These are phyloP conservation scores for Dalechampia spathulata DNA, from an alignment of 441 rosid genomes.

Conservation along the genomic window DNA sequence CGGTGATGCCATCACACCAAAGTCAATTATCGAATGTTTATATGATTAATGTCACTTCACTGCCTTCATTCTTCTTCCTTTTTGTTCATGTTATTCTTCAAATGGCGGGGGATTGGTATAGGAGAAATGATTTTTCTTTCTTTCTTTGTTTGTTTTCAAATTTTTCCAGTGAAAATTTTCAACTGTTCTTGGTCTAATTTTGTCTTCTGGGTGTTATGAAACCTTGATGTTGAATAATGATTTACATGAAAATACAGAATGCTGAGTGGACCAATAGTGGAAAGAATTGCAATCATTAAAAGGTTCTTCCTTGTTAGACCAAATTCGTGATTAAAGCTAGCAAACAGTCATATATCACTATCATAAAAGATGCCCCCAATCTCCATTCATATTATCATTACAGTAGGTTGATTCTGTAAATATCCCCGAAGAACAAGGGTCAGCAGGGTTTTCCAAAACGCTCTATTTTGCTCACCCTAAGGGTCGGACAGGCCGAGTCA, in stretches of 20 bases:
- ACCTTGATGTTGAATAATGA: neutral
- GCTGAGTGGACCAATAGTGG: constrained; percentile 4
- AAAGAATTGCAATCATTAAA: constrained; percentile 11
- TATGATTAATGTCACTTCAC: constrained; percentile 27
- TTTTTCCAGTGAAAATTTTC: constrained; percentile 24
- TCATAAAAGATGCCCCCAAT: neutral
- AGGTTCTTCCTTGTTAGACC: neutral
- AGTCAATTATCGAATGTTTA: constrained; percentile 54
- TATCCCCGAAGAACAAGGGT: no score
- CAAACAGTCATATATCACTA: neutral
- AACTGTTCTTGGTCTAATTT: constrained; percentile 20
- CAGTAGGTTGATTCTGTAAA: no score
- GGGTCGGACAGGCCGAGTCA: no score
- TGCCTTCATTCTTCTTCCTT: constrained; percentile 12
- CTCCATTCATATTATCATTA: no score
- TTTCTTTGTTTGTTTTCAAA: constrained; percentile 8
- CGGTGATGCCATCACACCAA: constrained; percentile 26
- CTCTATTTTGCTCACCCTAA: no score
- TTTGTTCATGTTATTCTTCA: constrained; percentile 15
- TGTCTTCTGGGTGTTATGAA: neutral
- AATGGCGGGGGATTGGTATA: constrained; percentile 56
- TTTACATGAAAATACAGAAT: neutral
- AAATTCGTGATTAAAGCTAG: neutral
- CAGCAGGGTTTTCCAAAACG: no score
- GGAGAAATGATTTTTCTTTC: constrained; percentile 31